Evolutionary conservation across 139 green algal genomes (phyloP), one percentile per base, ranked within the genome.

Genomic region (Ulvella scutata): DNA sequence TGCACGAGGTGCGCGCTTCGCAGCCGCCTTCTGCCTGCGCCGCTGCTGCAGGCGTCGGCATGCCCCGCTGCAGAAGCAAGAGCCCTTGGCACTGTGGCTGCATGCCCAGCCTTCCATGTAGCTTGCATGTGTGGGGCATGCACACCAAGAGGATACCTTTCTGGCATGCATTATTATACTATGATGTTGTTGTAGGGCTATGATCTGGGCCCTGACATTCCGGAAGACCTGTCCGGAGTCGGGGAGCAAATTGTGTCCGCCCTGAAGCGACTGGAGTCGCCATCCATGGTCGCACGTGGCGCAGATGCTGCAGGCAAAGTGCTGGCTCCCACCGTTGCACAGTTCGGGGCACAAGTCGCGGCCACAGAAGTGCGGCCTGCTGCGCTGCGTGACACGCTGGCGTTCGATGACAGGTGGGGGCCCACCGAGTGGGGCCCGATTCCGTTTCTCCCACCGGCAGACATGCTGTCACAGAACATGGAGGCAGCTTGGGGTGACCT

Each of bases 371-470:
- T 97, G 3, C 72, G 75, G 13, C 74, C 86, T 0, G 44, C 23
- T 3, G 59, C 81, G 61, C 83, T 96, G n/a, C 84, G 87, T 67
- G 76, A 85, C 73, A 82, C 81, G 83, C 85, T 98, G 44, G 90
- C 80, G 0, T 96, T 87, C 75, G 89, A 91, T 3, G 2, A 38
- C 1, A 73, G 79, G 2, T 97, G 89, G 88, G 93, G 93, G 1
- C 92, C 92, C 29, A 94, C 79, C 17, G 92, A 97, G 72, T 97
- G 92, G 92, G 91, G 91, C 0, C 93, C 93, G 13, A 90, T 96
- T 62, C 91, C 91, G 29, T 96, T 89, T 81, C 82, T 98, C 33
- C 93, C 93, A 0, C 78, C 88, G 21, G 73, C 76, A 26, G 88
- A 97, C 76, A 75, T 93, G 20, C 86, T 98, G 33, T 84, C 95